Evolutionary conservation across 2,329 filamentous ascomycete species (phyloP), one percentile per base, ranked within the genome.

Genomic region (Apiospora phragmitis): DNA sequence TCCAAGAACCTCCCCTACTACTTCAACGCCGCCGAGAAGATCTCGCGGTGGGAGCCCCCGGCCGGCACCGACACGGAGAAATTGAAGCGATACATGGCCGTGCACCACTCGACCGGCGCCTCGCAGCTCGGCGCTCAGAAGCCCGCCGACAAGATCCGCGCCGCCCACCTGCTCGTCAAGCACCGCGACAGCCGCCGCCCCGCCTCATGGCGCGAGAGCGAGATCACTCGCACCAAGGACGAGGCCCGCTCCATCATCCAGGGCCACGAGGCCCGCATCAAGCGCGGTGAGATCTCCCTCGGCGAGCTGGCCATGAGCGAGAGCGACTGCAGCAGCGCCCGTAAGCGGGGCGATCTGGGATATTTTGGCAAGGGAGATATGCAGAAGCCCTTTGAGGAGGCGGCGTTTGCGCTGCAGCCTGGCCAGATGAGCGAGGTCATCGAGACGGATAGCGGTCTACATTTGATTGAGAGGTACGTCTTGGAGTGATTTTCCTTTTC

Each of bases 1-100:
- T 97, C 94, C 83, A 98, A 98, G 87, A 97, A 97, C 84, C 92
- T 98, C 45, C 96, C 96, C 47, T 99, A 99, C 87, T 99, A 98
- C 87, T 98, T 98, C 92, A 97, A 98, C 84, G 86, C 92, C 65
- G 85, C 84, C 76, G 93, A 94, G 74, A 95, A 95, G 81, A 91
- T 94, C 80, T 98, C 96, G 73, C 90, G 94, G 83, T 99, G 96
- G 96, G 96, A 98, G 80, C 95, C 96, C 3, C 96, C 96, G 11
- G 81, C 89, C 62, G 93, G 92, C 74, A 96, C 95, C 76, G 94
- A 99, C 83, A 93, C 93, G 71, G 94, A 98, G 77, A 94, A 93
- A 84, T 90, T 99, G 74, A 98, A 98, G 87, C 83, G 90, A 73
- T 98, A 97, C 86, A 98, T 99, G 94, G 94, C 93, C 47, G 87